Conservation (phyloP, 106 monocot species). For the Dendrobium huoshanense region DNA sequence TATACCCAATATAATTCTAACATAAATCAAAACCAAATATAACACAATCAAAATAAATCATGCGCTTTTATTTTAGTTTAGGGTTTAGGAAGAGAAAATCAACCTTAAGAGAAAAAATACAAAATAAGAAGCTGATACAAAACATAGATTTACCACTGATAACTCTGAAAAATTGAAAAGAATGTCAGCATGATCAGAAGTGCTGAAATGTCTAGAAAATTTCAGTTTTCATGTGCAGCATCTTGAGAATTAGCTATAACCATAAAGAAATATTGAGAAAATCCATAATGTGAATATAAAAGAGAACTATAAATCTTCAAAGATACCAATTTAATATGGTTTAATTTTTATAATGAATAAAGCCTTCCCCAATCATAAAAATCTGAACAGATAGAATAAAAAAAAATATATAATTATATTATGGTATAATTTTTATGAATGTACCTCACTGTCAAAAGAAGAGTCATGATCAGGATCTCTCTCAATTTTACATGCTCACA, state of each 20-base stretch:
- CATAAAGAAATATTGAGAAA: background rate
- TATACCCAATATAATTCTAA: too few species aligned
- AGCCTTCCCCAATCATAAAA: too few species aligned
- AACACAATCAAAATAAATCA: background rate
- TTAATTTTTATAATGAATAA: too few species aligned
- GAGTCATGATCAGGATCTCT: too few species aligned
- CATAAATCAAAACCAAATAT: background rate
- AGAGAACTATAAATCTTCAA: too few species aligned
- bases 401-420: too few species aligned
- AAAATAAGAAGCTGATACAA: background rate
- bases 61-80: background rate
- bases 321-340: too few species aligned
- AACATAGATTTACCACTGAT: slow-evolving; percentile 47
- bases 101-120: background rate
- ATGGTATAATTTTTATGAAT: too few species aligned
- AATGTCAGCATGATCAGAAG: slow-evolving; percentile 57
- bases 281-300: background rate
- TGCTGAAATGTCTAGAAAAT: slow-evolving; percentile 45
- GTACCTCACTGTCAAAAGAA: too few species aligned
- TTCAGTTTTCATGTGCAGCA: slow-evolving; percentile 76
- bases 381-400: too few species aligned
- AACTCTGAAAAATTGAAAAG: slow-evolving; percentile 75
- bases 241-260: slow-evolving; percentile 84
- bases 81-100: background rate
- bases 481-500: too few species aligned